A percentile compares a stretch with the other conserved stretches of the same genome.
Conservation (phyloP, 345 rosid species). For the Boechera retrofracta region DNA sequence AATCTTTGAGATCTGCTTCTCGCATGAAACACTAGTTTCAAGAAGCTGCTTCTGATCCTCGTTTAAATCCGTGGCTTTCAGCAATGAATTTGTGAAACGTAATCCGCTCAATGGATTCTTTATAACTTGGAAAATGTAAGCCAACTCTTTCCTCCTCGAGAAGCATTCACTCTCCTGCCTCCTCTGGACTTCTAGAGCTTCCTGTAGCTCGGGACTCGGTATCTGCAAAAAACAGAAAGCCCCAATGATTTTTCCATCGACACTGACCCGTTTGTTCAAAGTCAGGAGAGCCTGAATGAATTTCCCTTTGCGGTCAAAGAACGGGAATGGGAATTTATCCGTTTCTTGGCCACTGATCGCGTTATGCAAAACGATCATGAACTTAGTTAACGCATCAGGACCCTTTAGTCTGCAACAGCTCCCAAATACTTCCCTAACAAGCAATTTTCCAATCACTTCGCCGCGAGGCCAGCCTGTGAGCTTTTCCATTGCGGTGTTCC, state of each 20-base stretch:
- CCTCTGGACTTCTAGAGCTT: slow-evolving; percentile 74
- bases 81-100: slow-evolving; percentile 71
- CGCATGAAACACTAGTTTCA: slow-evolving; percentile 84
- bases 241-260: slow-evolving; percentile 72
- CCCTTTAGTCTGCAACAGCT: slow-evolving; percentile 86
- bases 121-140: slow-evolving; percentile 80
- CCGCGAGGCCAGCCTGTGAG: slow-evolving; percentile 84
- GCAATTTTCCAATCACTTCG: slow-evolving; percentile 79
- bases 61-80: slow-evolving; percentile 71
- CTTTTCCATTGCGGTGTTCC: slow-evolving; percentile 97
- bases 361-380: slow-evolving; percentile 86
- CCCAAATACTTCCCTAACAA: slow-evolving; percentile 92
- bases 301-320: slow-evolving; percentile 72
- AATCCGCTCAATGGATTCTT: slow-evolving; percentile 83
- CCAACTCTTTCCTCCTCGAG: slow-evolving; percentile 77
- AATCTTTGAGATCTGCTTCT: slow-evolving; percentile 80
- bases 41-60: slow-evolving; percentile 91
- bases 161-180: slow-evolving; percentile 67
- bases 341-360: slow-evolving; percentile 84
- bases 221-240: slow-evolving; percentile 96
- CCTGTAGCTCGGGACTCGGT: slow-evolving; percentile 90
- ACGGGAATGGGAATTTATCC: slow-evolving; percentile 74
- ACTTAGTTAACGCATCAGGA: slow-evolving; percentile 79
- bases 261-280: slow-evolving; percentile 73
- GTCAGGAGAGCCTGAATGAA: slow-evolving; percentile 83